Conservation (phyloP, 2,329 filamentous ascomycete genomes). For the Penicillium sp. region DNA sequence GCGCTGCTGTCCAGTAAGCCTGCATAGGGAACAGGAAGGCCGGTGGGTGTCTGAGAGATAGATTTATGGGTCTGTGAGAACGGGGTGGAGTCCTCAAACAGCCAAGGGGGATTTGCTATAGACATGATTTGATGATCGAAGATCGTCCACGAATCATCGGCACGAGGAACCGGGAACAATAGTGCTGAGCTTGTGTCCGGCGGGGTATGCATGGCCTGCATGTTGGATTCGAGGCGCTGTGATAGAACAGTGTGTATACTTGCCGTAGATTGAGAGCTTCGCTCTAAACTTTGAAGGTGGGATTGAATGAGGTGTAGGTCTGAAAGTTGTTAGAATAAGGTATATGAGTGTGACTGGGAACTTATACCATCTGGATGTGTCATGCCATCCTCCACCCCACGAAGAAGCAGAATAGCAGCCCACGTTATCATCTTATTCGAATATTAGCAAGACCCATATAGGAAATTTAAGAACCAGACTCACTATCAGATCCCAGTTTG, state of each 20-base stretch:
- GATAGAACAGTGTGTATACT: constrained; percentile 29
- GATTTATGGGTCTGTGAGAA: constrained; percentile 8
- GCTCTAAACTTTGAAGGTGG: constrained; percentile 26
- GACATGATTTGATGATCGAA: constrained; percentile 33
- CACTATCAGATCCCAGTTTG: constrained; percentile 34
- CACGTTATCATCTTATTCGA: constrained; percentile 30
- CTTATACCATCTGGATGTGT: constrained; percentile 29
- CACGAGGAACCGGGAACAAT: constrained; percentile 17
- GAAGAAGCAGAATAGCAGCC: constrained; percentile 28
- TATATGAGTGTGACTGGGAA: not conserved
- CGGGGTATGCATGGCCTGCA: constrained; percentile 32
- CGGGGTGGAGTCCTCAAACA: constrained; percentile 19
- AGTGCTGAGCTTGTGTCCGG: constrained; percentile 23
- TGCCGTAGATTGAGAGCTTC: constrained; percentile 19
- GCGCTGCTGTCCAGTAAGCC: not conserved
- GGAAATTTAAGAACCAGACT: not conserved
- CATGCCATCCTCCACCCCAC: constrained; percentile 30
- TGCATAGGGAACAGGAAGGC: not conserved
- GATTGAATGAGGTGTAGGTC: constrained; percentile 28
- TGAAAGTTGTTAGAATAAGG: constrained; percentile 3
- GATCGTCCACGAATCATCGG: constrained; percentile 31
- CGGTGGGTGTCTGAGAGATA: not conserved
- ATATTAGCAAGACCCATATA: not conserved
- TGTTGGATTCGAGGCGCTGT: constrained; percentile 25
- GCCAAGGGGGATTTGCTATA: constrained; percentile 30